Evolutionary conservation across 306 rosid genomes (phyloP).

Genomic region (Quercus wislizeni): DNA sequence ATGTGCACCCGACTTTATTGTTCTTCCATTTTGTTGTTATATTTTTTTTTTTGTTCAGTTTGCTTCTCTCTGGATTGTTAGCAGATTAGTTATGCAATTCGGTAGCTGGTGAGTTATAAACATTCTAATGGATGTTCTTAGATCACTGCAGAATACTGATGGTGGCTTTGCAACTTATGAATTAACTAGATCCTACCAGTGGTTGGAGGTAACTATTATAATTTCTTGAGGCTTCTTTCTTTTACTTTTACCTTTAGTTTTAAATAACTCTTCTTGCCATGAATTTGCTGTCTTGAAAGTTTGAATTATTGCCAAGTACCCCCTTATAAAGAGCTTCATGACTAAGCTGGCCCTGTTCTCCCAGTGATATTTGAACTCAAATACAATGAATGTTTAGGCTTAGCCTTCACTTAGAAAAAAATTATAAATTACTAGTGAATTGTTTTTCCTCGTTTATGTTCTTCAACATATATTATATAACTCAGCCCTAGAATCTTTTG

Average conservation of each 20-base stretch:
- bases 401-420: neutral
- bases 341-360: neutral
- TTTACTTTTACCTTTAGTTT: neutral
- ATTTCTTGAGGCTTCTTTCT: neutral
- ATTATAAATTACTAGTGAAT: neutral
- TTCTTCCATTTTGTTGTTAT: neutral
- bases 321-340: neutral
- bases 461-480: neutral
- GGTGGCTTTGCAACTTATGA: slow-evolving; percentile 94
- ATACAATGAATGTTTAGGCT: neutral
- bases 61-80: neutral
- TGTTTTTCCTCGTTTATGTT: neutral
- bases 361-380: neutral
- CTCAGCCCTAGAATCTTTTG: neutral
- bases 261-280: neutral
- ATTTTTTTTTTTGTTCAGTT: neutral
- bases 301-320: neutral
- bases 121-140: neutral
- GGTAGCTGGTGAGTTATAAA: neutral
- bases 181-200: slow-evolving; percentile 76
- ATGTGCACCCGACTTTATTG: neutral
- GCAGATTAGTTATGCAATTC: neutral
- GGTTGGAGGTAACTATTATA: slow-evolving; percentile 72
- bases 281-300: neutral
- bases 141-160: slow-evolving; percentile 53